Evolutionary conservation across 805 yeast genomes (phyloP).

Genomic region (Candida wancherniae): DNA sequence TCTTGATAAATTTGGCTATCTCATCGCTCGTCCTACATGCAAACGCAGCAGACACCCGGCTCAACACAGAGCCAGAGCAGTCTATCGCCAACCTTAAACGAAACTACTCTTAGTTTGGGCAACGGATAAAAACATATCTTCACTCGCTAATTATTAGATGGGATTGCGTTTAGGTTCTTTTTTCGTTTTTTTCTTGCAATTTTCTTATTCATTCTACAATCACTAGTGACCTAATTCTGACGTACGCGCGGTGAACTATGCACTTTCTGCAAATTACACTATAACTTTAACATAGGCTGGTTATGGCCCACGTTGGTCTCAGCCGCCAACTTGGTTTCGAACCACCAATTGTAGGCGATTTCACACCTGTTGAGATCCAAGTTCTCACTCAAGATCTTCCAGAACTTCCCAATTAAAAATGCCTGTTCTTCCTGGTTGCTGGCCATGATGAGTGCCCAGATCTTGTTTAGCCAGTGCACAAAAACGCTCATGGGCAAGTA

Average conservation of each 20-base stretch:
- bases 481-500: conserved; percentile 43
- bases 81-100: too few relatives aligned
- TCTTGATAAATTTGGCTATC: conserved; percentile 2
- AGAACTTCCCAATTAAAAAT: conserved; percentile 38
- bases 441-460: conserved; percentile 31
- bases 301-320: conserved; percentile 8
- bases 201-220: too few relatives aligned
- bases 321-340: conserved; percentile 24
- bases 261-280: too few relatives aligned
- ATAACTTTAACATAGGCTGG: conserved; percentile 7
- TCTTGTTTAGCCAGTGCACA: conserved; percentile 43
- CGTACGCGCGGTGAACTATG: too few relatives aligned
- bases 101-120: too few relatives aligned
- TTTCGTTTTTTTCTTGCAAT: too few relatives aligned
- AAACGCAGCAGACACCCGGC: too few relatives aligned
- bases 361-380: conserved; percentile 53
- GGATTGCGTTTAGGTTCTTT: too few relatives aligned
- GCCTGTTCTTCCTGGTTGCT: conserved; percentile 35
- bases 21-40: conserved; percentile 14
- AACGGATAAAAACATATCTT: too few relatives aligned
- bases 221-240: too few relatives aligned
- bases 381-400: conserved; percentile 56
- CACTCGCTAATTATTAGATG: too few relatives aligned
- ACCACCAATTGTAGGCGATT: conserved; percentile 62
- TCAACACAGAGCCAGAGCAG: too few relatives aligned